A percentile compares a stretch with the other conserved stretches of the same genome.
phyloP scores from a whole-genome alignment of 306 rosid genomes.

The Arachis hypogaea region DNA sequence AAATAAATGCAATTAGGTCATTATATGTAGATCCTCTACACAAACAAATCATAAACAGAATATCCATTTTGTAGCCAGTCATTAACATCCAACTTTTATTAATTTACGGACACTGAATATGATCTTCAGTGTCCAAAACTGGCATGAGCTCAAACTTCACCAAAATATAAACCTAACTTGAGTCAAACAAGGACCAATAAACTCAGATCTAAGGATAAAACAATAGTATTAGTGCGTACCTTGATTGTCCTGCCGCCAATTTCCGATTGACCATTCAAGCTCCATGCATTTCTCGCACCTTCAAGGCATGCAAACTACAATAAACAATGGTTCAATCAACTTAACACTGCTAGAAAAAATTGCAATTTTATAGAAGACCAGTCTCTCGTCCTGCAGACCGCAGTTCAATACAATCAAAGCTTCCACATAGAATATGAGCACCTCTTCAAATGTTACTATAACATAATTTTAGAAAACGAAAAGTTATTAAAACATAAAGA shows the following conservation, averaged over 20 bases:
- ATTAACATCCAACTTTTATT: background rate
- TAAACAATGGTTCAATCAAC: conserved; percentile 40
- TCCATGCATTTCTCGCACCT: conserved; percentile 85
- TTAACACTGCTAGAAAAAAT: conserved; percentile 35
- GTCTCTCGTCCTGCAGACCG: background rate
- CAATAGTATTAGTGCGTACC: conserved; percentile 47
- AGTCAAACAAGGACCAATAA: conserved; percentile 26
- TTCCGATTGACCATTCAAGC: conserved; percentile 91
- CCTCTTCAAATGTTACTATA: background rate
- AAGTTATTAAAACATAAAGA: background rate
- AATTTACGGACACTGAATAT: background rate
- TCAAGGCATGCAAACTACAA: conserved; percentile 90
- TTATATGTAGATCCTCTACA: conserved; percentile 29
- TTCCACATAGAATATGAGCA: conserved; percentile 30
- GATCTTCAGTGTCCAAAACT: background rate
- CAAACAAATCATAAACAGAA: conserved; percentile 29
- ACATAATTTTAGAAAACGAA: too few species aligned
- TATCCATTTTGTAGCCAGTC: conserved; percentile 14
- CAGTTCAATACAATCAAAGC: conserved; percentile 11
- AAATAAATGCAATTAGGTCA: conserved; percentile 10
- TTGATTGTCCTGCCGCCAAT: conserved; percentile 86
- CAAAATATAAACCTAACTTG: conserved; percentile 1
- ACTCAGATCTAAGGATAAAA: conserved; percentile 27
- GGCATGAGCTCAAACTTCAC: conserved; percentile 10
- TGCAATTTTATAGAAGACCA: conserved; percentile 29